Evolutionary conservation across 31 red algal genomes (phyloP).

Genomic region (Odonthalia washingtoniensis): DNA sequence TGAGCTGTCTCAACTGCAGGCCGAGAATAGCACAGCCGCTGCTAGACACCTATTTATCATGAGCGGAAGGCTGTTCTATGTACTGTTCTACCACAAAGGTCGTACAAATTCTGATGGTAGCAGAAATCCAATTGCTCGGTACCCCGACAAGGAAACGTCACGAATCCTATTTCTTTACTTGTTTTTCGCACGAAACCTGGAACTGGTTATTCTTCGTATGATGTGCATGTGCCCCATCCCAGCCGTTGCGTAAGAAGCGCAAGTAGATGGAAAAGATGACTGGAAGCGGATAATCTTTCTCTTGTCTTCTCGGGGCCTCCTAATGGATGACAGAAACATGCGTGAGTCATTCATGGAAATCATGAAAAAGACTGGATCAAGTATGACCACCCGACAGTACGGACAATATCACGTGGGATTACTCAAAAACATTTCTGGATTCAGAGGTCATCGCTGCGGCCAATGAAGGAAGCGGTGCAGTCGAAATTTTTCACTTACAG

Average conservation of each 20-base stretch:
- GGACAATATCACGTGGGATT: background rate
- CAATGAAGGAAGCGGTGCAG: no score
- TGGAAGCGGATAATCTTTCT: background rate
- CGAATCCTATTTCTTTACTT: conserved; percentile 13
- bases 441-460: no score
- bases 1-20: no score
- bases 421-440: conserved; percentile 30
- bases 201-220: background rate
- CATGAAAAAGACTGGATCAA: background rate
- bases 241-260: background rate
- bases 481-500: no score
- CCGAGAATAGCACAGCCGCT: no score
- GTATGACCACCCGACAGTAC: conserved; percentile 5
- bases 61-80: no score
- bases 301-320: background rate
- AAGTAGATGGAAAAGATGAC: background rate
- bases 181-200: background rate
- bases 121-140: background rate
- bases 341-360: background rate
- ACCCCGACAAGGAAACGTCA: conserved; percentile 1
- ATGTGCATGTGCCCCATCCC: background rate
- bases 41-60: no score
- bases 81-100: background rate
- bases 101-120: background rate
- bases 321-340: no score